These are phyloP conservation scores for Sanghuangporus sanghuang DNA, from an alignment of 1,284 basidiomycete genomes.

Conservation along the genomic window DNA sequence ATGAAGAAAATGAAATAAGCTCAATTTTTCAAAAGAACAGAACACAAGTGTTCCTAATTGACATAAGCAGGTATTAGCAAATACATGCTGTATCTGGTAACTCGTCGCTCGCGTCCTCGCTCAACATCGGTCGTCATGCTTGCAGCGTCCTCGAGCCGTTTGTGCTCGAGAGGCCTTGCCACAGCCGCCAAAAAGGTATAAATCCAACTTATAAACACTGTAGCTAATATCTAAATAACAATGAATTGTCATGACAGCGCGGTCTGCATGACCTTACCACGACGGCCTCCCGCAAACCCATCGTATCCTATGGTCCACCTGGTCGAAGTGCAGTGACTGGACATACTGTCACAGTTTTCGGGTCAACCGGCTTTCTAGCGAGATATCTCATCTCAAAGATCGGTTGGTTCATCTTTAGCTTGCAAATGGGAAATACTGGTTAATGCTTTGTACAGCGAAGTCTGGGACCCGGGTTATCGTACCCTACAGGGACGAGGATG, in stretches of 20 bases:
- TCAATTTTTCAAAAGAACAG: neutral
- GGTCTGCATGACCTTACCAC: constrained; percentile 64
- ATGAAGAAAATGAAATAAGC: neutral
- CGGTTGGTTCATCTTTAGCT: constrained; percentile 43
- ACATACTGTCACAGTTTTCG: constrained; percentile 95
- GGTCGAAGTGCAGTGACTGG: constrained; percentile 87
- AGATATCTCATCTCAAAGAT: constrained; percentile 92
- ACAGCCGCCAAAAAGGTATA: neutral
- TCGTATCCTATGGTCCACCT: constrained; percentile 71
- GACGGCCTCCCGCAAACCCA: constrained; percentile 57
- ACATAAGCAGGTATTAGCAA: neutral
- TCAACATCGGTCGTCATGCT: constrained; percentile 6
- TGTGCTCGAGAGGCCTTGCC: constrained; percentile 1
- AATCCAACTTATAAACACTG: neutral
- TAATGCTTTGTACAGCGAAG: constrained; percentile 52
- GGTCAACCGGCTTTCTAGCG: constrained; percentile 93
- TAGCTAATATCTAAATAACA: neutral
- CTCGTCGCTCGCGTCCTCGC: neutral
- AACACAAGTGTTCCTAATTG: neutral
- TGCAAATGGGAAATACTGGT: neutral
- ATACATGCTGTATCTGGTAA: neutral
- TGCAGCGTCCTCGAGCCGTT: constrained; percentile 9
- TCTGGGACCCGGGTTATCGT: constrained; percentile 92
- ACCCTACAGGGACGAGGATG: constrained; percentile 95
- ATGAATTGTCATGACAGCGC: constrained; percentile 39